phyloP scores from a whole-genome alignment of 768 basidiomycete species.

The Wakefieldia striispora region DNA sequence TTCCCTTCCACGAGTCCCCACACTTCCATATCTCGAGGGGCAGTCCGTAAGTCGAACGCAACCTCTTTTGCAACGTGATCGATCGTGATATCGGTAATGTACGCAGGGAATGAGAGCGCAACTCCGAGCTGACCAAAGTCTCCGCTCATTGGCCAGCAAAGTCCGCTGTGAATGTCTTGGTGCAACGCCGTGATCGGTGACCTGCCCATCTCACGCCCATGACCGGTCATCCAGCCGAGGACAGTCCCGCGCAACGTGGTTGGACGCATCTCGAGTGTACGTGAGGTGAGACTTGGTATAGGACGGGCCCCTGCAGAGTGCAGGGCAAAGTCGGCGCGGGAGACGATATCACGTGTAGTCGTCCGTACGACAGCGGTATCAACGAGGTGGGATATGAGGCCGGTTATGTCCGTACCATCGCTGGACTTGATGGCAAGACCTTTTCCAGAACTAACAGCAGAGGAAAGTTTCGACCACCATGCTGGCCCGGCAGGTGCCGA shows the following conservation, averaged over 20 bases:
- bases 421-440: constrained; percentile 65
- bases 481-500: constrained; percentile 40
- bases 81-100: constrained; percentile 67
- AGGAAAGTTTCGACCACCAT: constrained; percentile 71
- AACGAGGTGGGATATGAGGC: constrained; percentile 72
- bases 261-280: constrained; percentile 69
- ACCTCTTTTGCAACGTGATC: constrained; percentile 87
- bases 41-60: constrained; percentile 75
- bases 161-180: constrained; percentile 76
- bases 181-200: constrained; percentile 88
- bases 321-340: constrained; percentile 81
- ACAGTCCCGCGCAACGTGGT: constrained; percentile 46
- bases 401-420: constrained; percentile 72
- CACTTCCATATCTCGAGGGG: constrained; percentile 84
- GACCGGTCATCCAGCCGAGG: constrained; percentile 57
- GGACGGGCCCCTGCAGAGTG: constrained; percentile 78
- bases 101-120: constrained; percentile 58
- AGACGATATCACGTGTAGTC: constrained; percentile 73
- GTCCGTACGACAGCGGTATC: constrained; percentile 67
- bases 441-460: constrained; percentile 42
- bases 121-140: constrained; percentile 80
- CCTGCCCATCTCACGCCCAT: constrained; percentile 63
- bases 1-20: constrained; percentile 85
- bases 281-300: constrained; percentile 80
- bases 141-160: constrained; percentile 93